Evolutionary conservation across 805 yeast species (phyloP), one percentile per base, ranked within the genome.

Genomic region (Nakazawaea holstii): DNA sequence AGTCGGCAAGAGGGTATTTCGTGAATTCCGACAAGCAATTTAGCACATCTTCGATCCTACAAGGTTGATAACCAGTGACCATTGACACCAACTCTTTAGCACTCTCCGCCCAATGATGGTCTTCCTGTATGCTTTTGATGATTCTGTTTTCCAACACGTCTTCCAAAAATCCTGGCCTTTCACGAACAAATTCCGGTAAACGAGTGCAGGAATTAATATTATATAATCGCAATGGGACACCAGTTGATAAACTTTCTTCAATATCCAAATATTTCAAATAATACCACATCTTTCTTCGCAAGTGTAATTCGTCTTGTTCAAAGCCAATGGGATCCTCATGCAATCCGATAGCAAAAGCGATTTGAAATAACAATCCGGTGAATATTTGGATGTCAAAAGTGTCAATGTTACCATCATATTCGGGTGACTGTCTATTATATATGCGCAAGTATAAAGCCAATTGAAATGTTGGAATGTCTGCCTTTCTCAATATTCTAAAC

Each of bases 251-350:
- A 27, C 71, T 65, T 52, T 72, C 76, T 39, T 67, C 62, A 6
- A 66, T 67, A 57, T 74, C 79, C 27, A 70, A 56, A 6, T 69
- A 62, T 4, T 64, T 59, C 29, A 79, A 58, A 17, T 69, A 72
- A 59, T 62, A 71, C 87, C 87, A 81, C 1, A 79, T 67, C 53
- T 81, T 81, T 51, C 87, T 66, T 73, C 82, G 70, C 7, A 80
- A 60, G 52, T 79, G 78, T 46, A 71, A 64, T 45, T 66, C 62
- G 41, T 60, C 59, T 41, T 65, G 70, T 17, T 66, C 61, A 36
- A 56, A 64, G 6, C 52, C 49, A 6, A 63, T 62, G 0, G 80
- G 76, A 43, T 77, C 83, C 42, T 77, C 59, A 52, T 77, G 68
- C 37, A 78, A 57, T 0, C 81, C 82, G 29, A 76, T 55, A 3